These are phyloP conservation scores for Bruguiera sexangula DNA, from an alignment of 345 rosid species.

Conservation along the genomic window DNA sequence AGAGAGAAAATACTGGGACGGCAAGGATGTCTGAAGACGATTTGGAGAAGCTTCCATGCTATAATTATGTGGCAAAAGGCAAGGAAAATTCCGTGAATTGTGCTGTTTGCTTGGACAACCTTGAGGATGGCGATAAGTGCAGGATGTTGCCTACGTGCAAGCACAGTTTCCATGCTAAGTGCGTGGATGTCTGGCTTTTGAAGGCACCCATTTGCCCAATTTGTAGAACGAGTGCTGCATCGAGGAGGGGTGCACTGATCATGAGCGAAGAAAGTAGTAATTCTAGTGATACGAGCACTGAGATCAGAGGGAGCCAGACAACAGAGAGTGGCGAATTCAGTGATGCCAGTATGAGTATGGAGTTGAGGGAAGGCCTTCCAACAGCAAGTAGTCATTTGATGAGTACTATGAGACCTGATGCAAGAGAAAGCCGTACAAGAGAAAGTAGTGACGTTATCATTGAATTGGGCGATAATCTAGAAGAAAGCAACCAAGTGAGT, in stretches of 20 bases:
- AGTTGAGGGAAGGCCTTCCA: neutral
- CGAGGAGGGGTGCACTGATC: slow-evolving; percentile 10
- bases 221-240: slow-evolving; percentile 42
- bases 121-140: slow-evolving; percentile 55
- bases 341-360: slow-evolving; percentile 6
- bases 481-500: neutral
- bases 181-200: slow-evolving; percentile 57
- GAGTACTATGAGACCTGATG: neutral
- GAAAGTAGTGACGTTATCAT: neutral
- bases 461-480: neutral
- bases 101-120: slow-evolving; percentile 55
- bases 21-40: slow-evolving; percentile 39
- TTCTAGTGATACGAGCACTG: slow-evolving; percentile 18
- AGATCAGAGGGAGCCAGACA: neutral
- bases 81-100: slow-evolving; percentile 41
- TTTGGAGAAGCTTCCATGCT: slow-evolving; percentile 55
- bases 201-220: slow-evolving; percentile 55
- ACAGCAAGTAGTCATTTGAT: neutral
- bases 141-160: slow-evolving; percentile 46
- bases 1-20: slow-evolving; percentile 1
- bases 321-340: slow-evolving; percentile 11
- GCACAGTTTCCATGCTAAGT: slow-evolving; percentile 55
- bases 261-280: slow-evolving; percentile 25
- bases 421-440: neutral
- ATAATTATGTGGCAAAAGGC: slow-evolving; percentile 34